Evolutionary conservation across 2,329 filamentous ascomycete species (phyloP), one percentile per base, ranked within the genome.

Genomic region (Metarhizium rileyi): DNA sequence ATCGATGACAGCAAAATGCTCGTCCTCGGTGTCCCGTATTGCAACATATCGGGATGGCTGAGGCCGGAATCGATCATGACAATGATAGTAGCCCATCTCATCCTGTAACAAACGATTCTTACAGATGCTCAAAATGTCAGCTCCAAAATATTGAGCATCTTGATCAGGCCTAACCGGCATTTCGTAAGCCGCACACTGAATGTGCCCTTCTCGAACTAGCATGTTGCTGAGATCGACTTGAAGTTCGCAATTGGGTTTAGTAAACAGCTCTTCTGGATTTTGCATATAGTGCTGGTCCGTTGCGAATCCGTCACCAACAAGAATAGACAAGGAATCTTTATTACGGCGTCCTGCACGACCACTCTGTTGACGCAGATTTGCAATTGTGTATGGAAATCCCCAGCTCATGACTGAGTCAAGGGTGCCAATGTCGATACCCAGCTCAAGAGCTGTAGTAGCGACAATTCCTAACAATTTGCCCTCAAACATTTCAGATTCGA

Each of bases 211-310:
- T 0, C 93, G 74, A 5, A 96, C 85, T 4, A 97, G 79, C 72
- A 95, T 82, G 57, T 96, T 97, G 43, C 84, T 77, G n/a, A 98
- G 71, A 62, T 98, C 93, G 4, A 97, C 86, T 61, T 93, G 90
- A 2, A 97, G 72, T 63, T 89, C 86, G 56, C 84, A 87, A 56
- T 96, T 95, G 0, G 90, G 90, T 59, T 88, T 88, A 0, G 87
- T 93, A 66, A 97, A 91, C 23, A 98, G 84, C 65, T 95, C 89
- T 53, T 93, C 85, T 0, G 93, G 93, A 55, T 97, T 95, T 53
- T 87, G 82, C 93, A 98, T 98, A 66, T 94, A 98, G 63, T 94
- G 83, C 63, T 98, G 93, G 63, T 98, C 93, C 0, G 88, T 89
- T 3, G 90, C 83, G 56, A 93, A 95, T 55, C 83, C 83, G 61